Base-by-base conservation (phyloP, 2,329 filamentous ascomycete species). In the Diaporthe sp. region DNA sequence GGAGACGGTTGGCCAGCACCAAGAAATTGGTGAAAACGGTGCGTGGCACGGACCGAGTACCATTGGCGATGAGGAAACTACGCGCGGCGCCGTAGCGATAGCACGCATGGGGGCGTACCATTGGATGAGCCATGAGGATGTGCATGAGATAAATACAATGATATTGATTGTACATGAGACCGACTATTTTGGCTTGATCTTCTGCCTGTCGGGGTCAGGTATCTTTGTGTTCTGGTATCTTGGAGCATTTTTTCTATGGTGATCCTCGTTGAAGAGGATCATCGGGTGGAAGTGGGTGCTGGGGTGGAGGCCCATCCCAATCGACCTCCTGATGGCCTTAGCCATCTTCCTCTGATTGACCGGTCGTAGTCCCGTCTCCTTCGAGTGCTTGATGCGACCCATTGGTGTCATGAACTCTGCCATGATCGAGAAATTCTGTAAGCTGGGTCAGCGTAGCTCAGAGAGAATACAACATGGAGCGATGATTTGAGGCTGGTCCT, bases 331-430 rank as follows among this genome's bases (percentile, higher is more conserved):
- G 80, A 99, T 94, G 72, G 97, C 96, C 88, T 97, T 98, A 77
- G 96, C 94, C 82, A 99, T 92, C 86, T 94, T 95, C 79, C 97
- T 90, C 87, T 99, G 97, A 87, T 98, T 98, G 79, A 94, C 93
- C 3, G 94, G 94, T 75, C 95, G 90, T 77, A 99, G 87, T 19
- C 95, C 95, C 0, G 96, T 98, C 34, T 92, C 87, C 8, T 84
- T 89, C n/a, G 90, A 88, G 83, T 94, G 92, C 85, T 92, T 94
- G 83, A 99, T 98, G 76, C 95, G 92, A 70, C 96, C 97, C 86
- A 95, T 94, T 15, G 92, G 86, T 0, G 94, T 95, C 81, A 97
- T 94, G 84, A 94, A 98, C 83, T 98, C 95, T 44, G 94, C 94
- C 85, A 98, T 94, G 77, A 99, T 91, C 51, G 94, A 92, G 84